Evolutionary conservation across 306 rosid genomes (phyloP).

Genomic region (Glycine tomentella): DNA sequence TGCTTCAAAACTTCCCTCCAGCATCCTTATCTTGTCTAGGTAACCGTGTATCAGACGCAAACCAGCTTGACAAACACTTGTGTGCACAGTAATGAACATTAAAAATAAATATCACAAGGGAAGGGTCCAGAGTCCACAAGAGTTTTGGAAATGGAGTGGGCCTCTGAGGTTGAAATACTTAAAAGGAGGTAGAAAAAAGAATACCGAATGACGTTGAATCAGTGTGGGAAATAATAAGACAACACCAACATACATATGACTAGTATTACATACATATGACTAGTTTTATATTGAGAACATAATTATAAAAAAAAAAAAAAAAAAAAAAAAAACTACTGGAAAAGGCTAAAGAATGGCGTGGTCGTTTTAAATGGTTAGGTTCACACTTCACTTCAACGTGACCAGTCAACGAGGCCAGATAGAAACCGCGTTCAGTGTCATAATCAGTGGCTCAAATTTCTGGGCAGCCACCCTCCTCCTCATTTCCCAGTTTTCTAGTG

Average conservation of each 20-base stretch:
- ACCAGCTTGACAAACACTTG: conserved; percentile 10
- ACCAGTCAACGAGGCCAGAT: background rate
- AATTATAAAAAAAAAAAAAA: too few species aligned
- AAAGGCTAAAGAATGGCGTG: background rate
- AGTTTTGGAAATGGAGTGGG: conserved; percentile 26
- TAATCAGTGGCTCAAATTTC: background rate
- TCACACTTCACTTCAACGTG: conserved; percentile 42
- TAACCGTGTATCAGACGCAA: conserved; percentile 36
- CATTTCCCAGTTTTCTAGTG: background rate
- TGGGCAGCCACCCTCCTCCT: background rate
- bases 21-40: background rate
- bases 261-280: too few species aligned
- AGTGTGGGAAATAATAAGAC: too few species aligned
- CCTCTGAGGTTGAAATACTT: conserved; percentile 15
- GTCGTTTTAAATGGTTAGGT: background rate
- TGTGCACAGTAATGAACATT: conserved; percentile 11
- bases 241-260: too few species aligned
- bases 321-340: too few species aligned
- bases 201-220: too few species aligned
- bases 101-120: background rate
- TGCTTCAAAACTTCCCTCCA: background rate
- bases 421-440: conserved; percentile 49
- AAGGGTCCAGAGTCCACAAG: conserved; percentile 21
- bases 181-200: too few species aligned
- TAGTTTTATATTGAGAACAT: too few species aligned